Evolutionary conservation across 1,284 basidiomycete genomes (phyloP).

Genomic region (Xerocomus amazonicus): DNA sequence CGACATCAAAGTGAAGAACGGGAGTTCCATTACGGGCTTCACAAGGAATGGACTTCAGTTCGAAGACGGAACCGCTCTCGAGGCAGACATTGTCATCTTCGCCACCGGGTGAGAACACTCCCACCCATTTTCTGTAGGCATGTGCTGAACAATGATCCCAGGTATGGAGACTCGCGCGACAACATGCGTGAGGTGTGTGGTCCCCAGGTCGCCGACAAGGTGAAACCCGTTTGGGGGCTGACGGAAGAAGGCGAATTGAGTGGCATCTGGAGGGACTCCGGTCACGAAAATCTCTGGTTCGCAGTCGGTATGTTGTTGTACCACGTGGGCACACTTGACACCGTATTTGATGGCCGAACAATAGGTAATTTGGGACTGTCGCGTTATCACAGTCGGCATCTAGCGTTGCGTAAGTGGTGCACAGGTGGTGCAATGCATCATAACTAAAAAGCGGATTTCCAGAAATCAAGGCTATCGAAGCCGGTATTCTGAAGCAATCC

Average conservation of each 20-base stretch:
- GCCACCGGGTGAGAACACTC: slow-evolving; percentile 36
- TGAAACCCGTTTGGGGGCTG: slow-evolving; percentile 43
- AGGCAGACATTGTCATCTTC: slow-evolving; percentile 46
- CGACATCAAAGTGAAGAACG: slow-evolving; percentile 44
- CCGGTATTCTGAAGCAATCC: slow-evolving; percentile 27
- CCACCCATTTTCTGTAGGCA: not conserved
- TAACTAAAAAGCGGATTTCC: not conserved
- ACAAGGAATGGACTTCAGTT: slow-evolving; percentile 38
- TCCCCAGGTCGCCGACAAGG: slow-evolving; percentile 35
- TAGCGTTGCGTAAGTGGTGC: slow-evolving; percentile 36
- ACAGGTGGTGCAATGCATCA: not conserved
- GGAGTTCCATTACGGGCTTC: slow-evolving; percentile 35
- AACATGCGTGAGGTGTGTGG: slow-evolving; percentile 38
- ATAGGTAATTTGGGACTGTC: slow-evolving; percentile 34
- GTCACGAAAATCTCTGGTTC: slow-evolving; percentile 35
- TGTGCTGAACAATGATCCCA: slow-evolving; percentile 2
- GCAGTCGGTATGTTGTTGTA: slow-evolving; percentile 29
- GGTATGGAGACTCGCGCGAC: slow-evolving; percentile 29
- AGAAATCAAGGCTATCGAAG: slow-evolving; percentile 35
- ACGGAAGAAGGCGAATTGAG: slow-evolving; percentile 45
- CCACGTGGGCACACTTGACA: too few relatives aligned
- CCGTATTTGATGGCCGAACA: slow-evolving; percentile 1
- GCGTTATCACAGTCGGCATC: slow-evolving; percentile 35
- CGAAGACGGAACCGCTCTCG: slow-evolving; percentile 41
- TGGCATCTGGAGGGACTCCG: slow-evolving; percentile 35